Conservation (phyloP, 345 rosid species). For the Cochlearia excelsa region DNA sequence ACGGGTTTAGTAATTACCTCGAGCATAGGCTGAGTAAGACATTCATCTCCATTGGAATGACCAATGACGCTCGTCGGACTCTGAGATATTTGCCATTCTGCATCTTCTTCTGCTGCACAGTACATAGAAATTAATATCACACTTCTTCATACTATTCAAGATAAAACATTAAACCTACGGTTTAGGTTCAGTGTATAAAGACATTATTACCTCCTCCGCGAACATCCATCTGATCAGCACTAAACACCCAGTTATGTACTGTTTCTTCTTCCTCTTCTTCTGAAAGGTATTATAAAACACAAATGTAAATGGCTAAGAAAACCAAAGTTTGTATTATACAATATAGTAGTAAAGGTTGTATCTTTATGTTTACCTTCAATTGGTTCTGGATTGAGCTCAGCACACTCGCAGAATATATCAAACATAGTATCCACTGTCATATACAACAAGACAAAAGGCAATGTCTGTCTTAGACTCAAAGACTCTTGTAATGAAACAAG, state of each 20-base stretch:
- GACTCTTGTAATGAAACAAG: slow-evolving; percentile 8
- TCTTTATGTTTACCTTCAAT: slow-evolving; percentile 51
- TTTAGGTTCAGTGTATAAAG: not conserved
- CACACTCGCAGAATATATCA: slow-evolving; percentile 81
- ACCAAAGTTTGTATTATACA: not conserved
- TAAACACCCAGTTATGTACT: slow-evolving; percentile 68
- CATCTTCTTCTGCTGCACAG: slow-evolving; percentile 48
- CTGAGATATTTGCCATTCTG: slow-evolving; percentile 49
- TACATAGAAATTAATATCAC: not conserved
- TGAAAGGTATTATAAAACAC: slow-evolving; percentile 1
- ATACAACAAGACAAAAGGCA: slow-evolving; percentile 25
- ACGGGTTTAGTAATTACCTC: slow-evolving; percentile 44
- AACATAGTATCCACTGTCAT: slow-evolving; percentile 78
- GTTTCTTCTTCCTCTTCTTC: slow-evolving; percentile 44
- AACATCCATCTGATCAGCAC: slow-evolving; percentile 69
- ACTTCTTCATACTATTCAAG: slow-evolving; percentile 3
- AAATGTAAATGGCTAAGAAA: not conserved
- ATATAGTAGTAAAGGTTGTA: not conserved
- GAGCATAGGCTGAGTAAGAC: slow-evolving; percentile 60
- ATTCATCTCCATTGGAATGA: slow-evolving; percentile 73
- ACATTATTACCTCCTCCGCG: slow-evolving; percentile 44
- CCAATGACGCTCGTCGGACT: slow-evolving; percentile 65
- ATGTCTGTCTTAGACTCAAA: not conserved
- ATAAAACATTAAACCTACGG: not conserved
- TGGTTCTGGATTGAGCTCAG: slow-evolving; percentile 93